phyloP scores from a whole-genome alignment of 192 early-diverging fungal species.

The Gaertneriomyces sp. region DNA sequence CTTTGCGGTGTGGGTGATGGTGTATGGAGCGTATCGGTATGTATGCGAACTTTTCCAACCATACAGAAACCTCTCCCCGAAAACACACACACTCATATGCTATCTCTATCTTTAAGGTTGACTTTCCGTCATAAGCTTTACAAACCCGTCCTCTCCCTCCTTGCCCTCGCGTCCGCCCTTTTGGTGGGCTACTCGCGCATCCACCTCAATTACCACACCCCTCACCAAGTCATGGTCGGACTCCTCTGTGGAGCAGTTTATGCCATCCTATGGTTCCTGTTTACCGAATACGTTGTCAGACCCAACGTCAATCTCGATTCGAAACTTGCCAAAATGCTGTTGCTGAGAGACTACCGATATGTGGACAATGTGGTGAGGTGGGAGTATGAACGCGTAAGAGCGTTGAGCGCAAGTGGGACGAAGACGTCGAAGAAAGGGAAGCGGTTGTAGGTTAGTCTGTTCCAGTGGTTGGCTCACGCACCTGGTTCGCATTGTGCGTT shows the following conservation, averaged over 20 bases:
- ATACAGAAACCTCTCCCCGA: background rate
- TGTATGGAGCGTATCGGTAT: slow-evolving; percentile 54
- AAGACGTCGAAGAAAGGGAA: too few species aligned
- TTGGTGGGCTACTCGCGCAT: slow-evolving; percentile 57
- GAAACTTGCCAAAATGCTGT: slow-evolving; percentile 20
- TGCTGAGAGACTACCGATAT: slow-evolving; percentile 25
- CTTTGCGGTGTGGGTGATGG: slow-evolving; percentile 57
- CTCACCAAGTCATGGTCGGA: slow-evolving; percentile 69
- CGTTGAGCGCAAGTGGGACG: too few species aligned
- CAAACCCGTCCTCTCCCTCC: slow-evolving; percentile 39
- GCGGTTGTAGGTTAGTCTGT: too few species aligned
- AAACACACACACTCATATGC: slow-evolving; percentile 7
- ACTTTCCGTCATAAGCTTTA: slow-evolving; percentile 22
- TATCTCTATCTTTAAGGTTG: slow-evolving; percentile 14
- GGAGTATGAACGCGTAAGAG: slow-evolving; percentile 12
- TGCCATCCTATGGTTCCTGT: slow-evolving; percentile 54
- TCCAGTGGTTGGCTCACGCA: too few species aligned
- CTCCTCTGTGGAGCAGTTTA: slow-evolving; percentile 51
- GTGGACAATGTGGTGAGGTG: slow-evolving; percentile 18
- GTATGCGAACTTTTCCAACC: background rate
- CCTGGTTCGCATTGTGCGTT: too few species aligned
- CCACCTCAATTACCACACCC: slow-evolving; percentile 70
- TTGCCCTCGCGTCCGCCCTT: slow-evolving; percentile 17
- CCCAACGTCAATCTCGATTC: slow-evolving; percentile 29
- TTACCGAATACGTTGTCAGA: slow-evolving; percentile 19